Evolutionary conservation across 139 green algal species (phyloP).

Genomic region (Pseudopediastrum boryanum): DNA sequence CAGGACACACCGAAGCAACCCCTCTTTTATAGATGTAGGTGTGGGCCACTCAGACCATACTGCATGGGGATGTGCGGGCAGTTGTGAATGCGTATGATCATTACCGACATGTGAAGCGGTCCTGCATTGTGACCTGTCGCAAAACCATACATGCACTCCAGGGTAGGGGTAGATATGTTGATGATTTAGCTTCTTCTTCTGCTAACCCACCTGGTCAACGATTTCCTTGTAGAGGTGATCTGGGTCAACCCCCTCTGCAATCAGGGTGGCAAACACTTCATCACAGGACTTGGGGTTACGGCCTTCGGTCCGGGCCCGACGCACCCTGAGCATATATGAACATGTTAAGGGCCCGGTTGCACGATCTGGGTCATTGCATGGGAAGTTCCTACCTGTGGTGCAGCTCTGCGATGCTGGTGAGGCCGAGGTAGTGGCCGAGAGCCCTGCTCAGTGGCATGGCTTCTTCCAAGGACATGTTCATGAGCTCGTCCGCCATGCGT

Average conservation of each 20-base stretch:
- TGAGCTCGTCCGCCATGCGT: slow-evolving; percentile 81
- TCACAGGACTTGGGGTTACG: slow-evolving; percentile 66
- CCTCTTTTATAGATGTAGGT: no score
- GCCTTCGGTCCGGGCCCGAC: slow-evolving; percentile 60
- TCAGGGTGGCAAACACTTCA: slow-evolving; percentile 70
- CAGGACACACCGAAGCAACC: background rate
- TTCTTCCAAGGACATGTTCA: slow-evolving; percentile 81
- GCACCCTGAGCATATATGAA: slow-evolving; percentile 64
- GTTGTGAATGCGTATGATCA: no score
- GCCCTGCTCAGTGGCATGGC: slow-evolving; percentile 81
- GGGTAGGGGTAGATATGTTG: no score
- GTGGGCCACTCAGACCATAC: no score
- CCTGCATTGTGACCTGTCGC: no score
- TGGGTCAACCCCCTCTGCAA: slow-evolving; percentile 65
- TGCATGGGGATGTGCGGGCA: no score
- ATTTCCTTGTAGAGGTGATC: slow-evolving; percentile 78
- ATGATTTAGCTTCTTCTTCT: background rate
- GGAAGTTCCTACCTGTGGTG: slow-evolving; percentile 82
- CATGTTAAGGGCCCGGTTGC: no score
- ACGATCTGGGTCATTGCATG: no score
- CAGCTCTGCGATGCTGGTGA: slow-evolving; percentile 83
- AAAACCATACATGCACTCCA: no score
- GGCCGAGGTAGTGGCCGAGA: slow-evolving; percentile 86
- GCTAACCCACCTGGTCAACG: slow-evolving; percentile 55
- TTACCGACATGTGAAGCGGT: no score